Evolutionary conservation across 768 basidiomycete species (phyloP).

Genomic region (Rhizopogon vinicolor): DNA sequence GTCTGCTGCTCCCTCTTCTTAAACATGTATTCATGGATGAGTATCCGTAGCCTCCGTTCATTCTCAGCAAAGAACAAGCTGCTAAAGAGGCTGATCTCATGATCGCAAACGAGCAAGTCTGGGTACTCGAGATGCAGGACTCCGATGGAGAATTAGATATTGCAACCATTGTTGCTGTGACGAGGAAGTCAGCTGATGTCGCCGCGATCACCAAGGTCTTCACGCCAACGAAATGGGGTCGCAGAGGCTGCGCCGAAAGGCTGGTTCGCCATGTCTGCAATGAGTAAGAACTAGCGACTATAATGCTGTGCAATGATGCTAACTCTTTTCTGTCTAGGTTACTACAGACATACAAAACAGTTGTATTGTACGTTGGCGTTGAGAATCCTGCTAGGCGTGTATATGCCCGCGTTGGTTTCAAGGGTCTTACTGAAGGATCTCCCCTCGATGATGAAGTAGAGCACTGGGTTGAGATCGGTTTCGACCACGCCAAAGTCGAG

Average conservation of each 20-base stretch:
- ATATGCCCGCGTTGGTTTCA: constrained; percentile 51
- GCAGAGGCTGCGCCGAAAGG: constrained; percentile 45
- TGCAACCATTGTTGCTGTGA: constrained; percentile 51
- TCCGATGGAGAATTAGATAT: constrained; percentile 17
- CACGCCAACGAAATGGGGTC: constrained; percentile 41
- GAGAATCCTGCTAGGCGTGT: constrained; percentile 47
- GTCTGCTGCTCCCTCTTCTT: constrained; percentile 14
- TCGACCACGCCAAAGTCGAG: constrained; percentile 36
- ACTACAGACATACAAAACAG: constrained; percentile 36
- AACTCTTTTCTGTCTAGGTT: constrained; percentile 28
- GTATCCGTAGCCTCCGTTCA: constrained; percentile 37
- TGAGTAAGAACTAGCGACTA: constrained; percentile 26
- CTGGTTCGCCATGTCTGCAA: constrained; percentile 45
- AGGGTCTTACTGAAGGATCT: constrained; percentile 34
- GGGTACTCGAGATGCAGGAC: constrained; percentile 43
- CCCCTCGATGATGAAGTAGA: constrained; percentile 37
- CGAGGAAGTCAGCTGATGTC: constrained; percentile 45
- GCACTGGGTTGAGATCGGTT: constrained; percentile 51
- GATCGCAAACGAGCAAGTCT: constrained; percentile 44
- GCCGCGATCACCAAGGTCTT: constrained; percentile 58
- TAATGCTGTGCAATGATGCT: constrained; percentile 2
- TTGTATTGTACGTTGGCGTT: constrained; percentile 52
- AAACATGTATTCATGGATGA: not conserved
- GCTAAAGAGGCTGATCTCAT: constrained; percentile 41
- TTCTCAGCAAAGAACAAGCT: constrained; percentile 34